Conservation (phyloP, 345 rosid species). For the Geranium brycei region DNA sequence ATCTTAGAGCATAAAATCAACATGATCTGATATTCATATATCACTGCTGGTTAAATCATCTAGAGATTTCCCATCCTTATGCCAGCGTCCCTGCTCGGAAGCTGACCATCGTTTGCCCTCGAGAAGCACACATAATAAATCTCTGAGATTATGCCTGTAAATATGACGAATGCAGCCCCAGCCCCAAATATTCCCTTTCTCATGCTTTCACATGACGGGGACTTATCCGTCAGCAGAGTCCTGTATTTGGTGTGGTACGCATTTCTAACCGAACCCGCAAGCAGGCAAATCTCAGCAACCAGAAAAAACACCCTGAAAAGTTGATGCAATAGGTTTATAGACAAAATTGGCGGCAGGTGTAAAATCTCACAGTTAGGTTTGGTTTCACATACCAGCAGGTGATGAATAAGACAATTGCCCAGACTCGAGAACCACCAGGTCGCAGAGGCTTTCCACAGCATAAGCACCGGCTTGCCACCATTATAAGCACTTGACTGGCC, state of each 20-base stretch:
- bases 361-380: neutral
- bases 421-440: slow-evolving; percentile 66
- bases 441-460: slow-evolving; percentile 70
- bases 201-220: slow-evolving; percentile 39
- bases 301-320: slow-evolving; percentile 68
- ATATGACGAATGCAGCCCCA: slow-evolving; percentile 72
- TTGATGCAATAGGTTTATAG: neutral
- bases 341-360: too few species aligned
- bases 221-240: slow-evolving; percentile 11
- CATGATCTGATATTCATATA: too few species aligned
- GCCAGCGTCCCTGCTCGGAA: slow-evolving; percentile 37
- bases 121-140: slow-evolving; percentile 64
- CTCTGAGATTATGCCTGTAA: slow-evolving; percentile 68
- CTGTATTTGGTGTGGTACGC: slow-evolving; percentile 80
- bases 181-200: slow-evolving; percentile 83
- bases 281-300: slow-evolving; percentile 72
- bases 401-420: slow-evolving; percentile 67
- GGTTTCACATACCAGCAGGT: slow-evolving; percentile 48
- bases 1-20: too few species aligned
- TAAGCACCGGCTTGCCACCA: slow-evolving; percentile 60
- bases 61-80: slow-evolving; percentile 67
- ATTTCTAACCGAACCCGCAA: slow-evolving; percentile 70
- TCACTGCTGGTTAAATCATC: neutral
- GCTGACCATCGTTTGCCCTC: slow-evolving; percentile 29
- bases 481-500: slow-evolving; percentile 53